Evolutionary conservation across 495 filamentous ascomycete species (phyloP).

Genomic region (Talaromyces stipitatus): DNA sequence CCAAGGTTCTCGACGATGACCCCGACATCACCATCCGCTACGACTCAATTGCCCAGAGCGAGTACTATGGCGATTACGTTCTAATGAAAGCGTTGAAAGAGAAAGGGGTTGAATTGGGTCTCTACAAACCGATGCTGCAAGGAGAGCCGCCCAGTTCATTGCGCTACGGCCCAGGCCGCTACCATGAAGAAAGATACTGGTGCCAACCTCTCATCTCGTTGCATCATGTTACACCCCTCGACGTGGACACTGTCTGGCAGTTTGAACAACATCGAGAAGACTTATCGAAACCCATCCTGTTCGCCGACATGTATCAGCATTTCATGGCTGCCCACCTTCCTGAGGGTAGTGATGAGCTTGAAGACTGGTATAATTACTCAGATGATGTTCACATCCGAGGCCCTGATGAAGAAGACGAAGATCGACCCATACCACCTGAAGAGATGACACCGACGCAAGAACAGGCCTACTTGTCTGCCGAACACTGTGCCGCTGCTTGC

Average conservation of each 20-base stretch:
- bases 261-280: slow-evolving; percentile 37
- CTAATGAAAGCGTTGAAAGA: slow-evolving; percentile 36
- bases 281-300: slow-evolving; percentile 23
- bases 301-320: slow-evolving; percentile 38
- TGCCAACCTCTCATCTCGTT: slow-evolving; percentile 53
- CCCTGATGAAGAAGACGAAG: slow-evolving; percentile 13
- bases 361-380: slow-evolving; percentile 44
- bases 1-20: slow-evolving; percentile 8
- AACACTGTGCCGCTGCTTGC: slow-evolving; percentile 35
- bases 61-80: slow-evolving; percentile 42
- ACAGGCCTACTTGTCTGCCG: slow-evolving; percentile 29
- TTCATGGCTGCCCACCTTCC: slow-evolving; percentile 29
- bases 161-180: slow-evolving; percentile 24
- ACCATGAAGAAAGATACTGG: slow-evolving; percentile 32
- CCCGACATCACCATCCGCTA: slow-evolving; percentile 21
- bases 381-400: slow-evolving; percentile 33
- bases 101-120: slow-evolving; percentile 27
- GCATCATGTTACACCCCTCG: slow-evolving; percentile 48
- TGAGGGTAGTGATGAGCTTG: slow-evolving; percentile 14
- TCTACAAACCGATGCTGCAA: slow-evolving; percentile 43
- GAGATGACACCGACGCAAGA: slow-evolving; percentile 24
- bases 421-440: slow-evolving; percentile 18
- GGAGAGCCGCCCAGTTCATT: slow-evolving; percentile 35
- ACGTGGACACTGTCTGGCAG: slow-evolving; percentile 45
- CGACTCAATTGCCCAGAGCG: slow-evolving; percentile 19